Evolutionary conservation across 148 eudicot species (phyloP), one percentile per base, ranked within the genome.

Genomic region (Amaranthus hypochondriacus): DNA sequence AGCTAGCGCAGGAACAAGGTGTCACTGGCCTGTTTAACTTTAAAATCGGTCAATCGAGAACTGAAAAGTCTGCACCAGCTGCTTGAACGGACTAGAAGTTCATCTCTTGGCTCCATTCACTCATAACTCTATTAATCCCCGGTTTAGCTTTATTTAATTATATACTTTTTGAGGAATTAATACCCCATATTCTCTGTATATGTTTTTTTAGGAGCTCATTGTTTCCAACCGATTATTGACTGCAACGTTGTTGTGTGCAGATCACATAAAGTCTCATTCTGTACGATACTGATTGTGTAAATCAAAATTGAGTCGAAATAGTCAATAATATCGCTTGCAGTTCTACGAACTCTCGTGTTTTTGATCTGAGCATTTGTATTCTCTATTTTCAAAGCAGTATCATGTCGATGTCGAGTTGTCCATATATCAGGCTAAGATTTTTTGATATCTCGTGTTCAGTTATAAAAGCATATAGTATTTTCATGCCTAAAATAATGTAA

Each of bases 1-100:
- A 88, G 74, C 87, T 87, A 56, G 82, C 91, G 5, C 76, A 73
- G 70, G 84, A 77, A 68, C 80, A 79, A 73, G 90, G 96, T 57
- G 78, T 89, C 9, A 57, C 87, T 48, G 89, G 94, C 66, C 79
- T 85, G 48, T 85, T 90, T 66, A 82, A 78, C 71, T 66, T 86
- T 51, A 80, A 67, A 73, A 57, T 63, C 42, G 54, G 76, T 74
- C 71, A 78, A 7, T 60, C 78, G 39, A 80, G 71, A 76, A 70
- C 75, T 59, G 77, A 66, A 57, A 85, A 85, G 71, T 56, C 81
- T 56, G 79, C 85, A 56, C 73, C 79, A 58, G 81, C 82, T 70
- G 83, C 87, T 66, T 86, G 77, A 87, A 54, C 72, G 73, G 56
- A 74, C 51, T 56, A 62, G 78, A 28, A 5, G 2, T 14, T 57